phyloP scores from a whole-genome alignment of 2,329 filamentous ascomycete species.

The Aureobasidium uvarum region DNA sequence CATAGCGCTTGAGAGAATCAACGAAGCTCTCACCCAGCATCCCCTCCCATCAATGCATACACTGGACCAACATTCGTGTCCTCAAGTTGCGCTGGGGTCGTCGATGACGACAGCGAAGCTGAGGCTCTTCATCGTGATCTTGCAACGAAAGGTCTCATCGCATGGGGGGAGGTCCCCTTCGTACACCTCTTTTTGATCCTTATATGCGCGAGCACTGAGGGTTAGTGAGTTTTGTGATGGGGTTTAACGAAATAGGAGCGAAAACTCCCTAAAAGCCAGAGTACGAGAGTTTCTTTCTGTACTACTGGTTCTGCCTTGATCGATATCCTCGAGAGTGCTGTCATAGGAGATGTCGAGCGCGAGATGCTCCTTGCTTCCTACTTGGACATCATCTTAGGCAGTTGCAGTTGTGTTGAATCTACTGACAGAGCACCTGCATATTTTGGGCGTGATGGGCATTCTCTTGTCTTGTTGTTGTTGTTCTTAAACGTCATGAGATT shows the following conservation, averaged over 20 bases:
- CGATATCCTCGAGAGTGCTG: conserved; percentile 31
- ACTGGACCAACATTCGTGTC: too few relatives aligned
- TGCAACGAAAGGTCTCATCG: too few relatives aligned
- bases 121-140: too few relatives aligned
- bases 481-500: conserved; percentile 44
- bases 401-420: conserved; percentile 40
- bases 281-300: conserved; percentile 41
- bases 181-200: too few relatives aligned
- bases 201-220: too few relatives aligned
- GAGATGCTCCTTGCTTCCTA: conserved; percentile 5
- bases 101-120: too few relatives aligned
- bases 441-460: conserved; percentile 43
- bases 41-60: too few relatives aligned
- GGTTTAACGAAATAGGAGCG: conserved; percentile 35
- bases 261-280: conserved; percentile 42
- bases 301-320: conserved; percentile 40
- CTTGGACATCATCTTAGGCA: conserved; percentile 35
- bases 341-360: conserved; percentile 11
- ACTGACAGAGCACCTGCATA: conserved; percentile 41
- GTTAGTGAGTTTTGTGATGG: too few relatives aligned
- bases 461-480: conserved; percentile 45
- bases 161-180: too few relatives aligned
- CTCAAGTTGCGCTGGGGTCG: too few relatives aligned
- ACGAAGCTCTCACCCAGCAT: too few relatives aligned
- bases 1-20: too few relatives aligned